Evolutionary conservation across 345 rosid genomes (phyloP).

Genomic region (Turnera subulata): DNA sequence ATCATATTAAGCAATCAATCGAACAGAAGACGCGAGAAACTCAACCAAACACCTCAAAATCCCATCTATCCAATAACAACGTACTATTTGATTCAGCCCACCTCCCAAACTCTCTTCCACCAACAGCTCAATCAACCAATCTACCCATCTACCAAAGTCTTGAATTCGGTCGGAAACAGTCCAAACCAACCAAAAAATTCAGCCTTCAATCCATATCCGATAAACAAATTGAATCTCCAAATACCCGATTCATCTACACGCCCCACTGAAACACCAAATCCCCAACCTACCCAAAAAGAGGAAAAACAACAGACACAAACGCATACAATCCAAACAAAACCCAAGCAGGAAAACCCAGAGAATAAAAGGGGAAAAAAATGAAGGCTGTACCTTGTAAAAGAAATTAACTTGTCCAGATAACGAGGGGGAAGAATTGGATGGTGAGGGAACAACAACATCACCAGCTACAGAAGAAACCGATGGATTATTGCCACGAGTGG

Average conservation of each 20-base stretch:
- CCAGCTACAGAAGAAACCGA: conserved; percentile 11
- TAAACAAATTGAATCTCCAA: neutral
- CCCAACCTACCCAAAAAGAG: neutral
- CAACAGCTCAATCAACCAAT: too few relatives aligned
- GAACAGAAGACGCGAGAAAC: too few relatives aligned
- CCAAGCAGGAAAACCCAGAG: neutral
- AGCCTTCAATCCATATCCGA: too few relatives aligned
- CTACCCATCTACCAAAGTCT: too few relatives aligned
- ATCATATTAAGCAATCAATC: too few relatives aligned
- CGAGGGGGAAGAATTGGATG: conserved; percentile 20
- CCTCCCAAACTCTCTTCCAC: too few relatives aligned
- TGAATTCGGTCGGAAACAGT: too few relatives aligned
- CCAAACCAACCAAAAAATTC: too few relatives aligned
- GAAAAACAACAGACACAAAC: neutral
- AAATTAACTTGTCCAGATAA: conserved; percentile 39
- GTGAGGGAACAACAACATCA: conserved; percentile 18
- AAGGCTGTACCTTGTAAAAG: conserved; percentile 50
- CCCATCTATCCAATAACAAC: too few relatives aligned
- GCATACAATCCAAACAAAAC: neutral
- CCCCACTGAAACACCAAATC: neutral
- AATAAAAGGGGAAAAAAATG: neutral
- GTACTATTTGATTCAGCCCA: too few relatives aligned
- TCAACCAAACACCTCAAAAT: too few relatives aligned
- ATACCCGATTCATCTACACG: neutral
- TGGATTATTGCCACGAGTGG: conserved; percentile 24